Base-by-base conservation (phyloP, 2,329 filamentous ascomycete genomes). In the Ophiostoma australiae region DNA sequence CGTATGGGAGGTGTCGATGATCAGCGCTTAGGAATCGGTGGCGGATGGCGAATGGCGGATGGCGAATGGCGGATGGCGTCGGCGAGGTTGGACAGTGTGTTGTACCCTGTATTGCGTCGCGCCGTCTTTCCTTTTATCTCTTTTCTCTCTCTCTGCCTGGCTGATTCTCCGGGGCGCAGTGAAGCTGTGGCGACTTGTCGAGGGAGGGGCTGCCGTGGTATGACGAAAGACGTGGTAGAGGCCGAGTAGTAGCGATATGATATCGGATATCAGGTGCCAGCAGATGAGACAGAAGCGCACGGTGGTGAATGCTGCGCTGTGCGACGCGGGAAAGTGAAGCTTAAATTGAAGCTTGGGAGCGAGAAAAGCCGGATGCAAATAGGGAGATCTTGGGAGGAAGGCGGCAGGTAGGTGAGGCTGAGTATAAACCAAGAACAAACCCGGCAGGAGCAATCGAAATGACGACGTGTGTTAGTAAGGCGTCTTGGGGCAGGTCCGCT, bases 391-490 rank as follows among this genome's bases (percentile, higher is more conserved):
- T 55, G 5, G 13, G 10, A 39, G 37, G 37, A 13, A 39, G 13
- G 13, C 13, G 37, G 37, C 37, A 8, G 20, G 23, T 4, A 15
- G 27, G 58, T 63, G 58, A 63, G 58, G 27, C 58, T 63, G 58
- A 63, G 58, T 58, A 27, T 27, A 39, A 39, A n/a, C 5, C 52
- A 13, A 58, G 23, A 27, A 33, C 58, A 33, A 27, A 17, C 33
- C 27, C 13, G 58, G 58, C 27, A 63, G 11, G 58, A 33, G 58
- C 27, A 63, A 63, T 33, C 58, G 58, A 63, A 58, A 63, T 63
- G 58, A 63, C 23, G 55, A 61, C 58, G 58, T 17, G 58, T 31
- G 27, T 63, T 63, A 63, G 58, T 63, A 63, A 63, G 58, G 58
- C 17, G 55, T 63, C 58, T 33, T 63, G 23, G 58, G 27, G 58